Conservation (phyloP, 2,329 filamentous ascomycete species). For the Trichoderma lentiforme region DNA sequence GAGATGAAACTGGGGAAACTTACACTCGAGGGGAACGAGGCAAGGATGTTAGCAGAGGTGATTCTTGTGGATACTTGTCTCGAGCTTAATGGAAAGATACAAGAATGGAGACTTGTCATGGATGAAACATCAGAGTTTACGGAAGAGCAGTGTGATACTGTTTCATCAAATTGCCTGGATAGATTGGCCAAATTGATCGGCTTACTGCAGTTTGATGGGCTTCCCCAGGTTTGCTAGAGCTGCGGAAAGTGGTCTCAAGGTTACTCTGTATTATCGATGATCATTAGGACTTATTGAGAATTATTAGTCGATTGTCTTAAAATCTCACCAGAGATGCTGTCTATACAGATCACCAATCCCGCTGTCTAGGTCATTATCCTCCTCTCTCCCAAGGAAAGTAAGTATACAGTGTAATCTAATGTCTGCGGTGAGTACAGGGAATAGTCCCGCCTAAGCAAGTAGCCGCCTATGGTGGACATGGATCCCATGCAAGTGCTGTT, state of each 20-base stretch:
- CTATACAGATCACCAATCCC: background rate
- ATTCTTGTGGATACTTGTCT: constrained; percentile 15
- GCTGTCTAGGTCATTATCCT: background rate
- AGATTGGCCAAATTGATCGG: constrained; percentile 16
- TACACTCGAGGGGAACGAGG: background rate
- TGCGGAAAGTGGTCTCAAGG: background rate
- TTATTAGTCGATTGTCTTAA: background rate
- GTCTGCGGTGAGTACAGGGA: background rate
- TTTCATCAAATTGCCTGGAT: background rate
- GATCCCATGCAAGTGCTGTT: background rate
- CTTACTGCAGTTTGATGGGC: constrained; percentile 11
- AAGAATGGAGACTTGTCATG: constrained; percentile 10
- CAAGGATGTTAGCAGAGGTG: constrained; percentile 8
- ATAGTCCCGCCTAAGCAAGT: background rate
- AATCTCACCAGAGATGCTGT: accelerated
- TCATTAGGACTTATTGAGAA: background rate
- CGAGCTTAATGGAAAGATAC: constrained; percentile 10
- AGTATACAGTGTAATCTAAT: background rate
- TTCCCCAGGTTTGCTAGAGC: background rate
- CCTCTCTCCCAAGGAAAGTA: background rate
- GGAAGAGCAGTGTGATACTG: constrained; percentile 8
- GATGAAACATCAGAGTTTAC: background rate
- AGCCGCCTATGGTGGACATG: background rate
- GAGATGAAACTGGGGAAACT: constrained; percentile 16
- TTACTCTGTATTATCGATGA: background rate